Percentiles rank a stretch among this genome's conserved stretches.
Conservation (phyloP, 345 rosid genomes). For the rapeseed (Brassica napus) region DNA sequence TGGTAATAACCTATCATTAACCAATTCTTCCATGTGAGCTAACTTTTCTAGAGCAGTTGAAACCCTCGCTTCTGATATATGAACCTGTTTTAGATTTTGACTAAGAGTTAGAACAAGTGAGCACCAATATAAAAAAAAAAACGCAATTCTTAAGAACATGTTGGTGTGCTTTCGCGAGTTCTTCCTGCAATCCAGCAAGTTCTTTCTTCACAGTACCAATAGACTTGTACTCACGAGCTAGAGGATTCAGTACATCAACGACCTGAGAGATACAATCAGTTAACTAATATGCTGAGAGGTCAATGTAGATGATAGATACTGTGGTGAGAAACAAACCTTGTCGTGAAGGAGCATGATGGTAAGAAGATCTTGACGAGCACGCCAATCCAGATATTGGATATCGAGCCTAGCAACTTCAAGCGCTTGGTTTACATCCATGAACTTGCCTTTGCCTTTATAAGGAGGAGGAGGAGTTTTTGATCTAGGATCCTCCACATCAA, state of each 20-base stretch:
- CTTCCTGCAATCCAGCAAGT: slow-evolving; percentile 85
- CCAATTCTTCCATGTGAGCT: slow-evolving; percentile 92
- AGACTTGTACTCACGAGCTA: slow-evolving; percentile 94
- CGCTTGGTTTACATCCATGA: slow-evolving; percentile 89
- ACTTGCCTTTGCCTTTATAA: slow-evolving; percentile 86
- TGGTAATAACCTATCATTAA: slow-evolving; percentile 73
- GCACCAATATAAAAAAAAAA: neutral
- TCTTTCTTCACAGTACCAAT: slow-evolving; percentile 91
- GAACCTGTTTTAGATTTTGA: slow-evolving; percentile 62
- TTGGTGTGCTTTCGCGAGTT: slow-evolving; percentile 76
- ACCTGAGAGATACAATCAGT: slow-evolving; percentile 73
- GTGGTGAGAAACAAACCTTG: slow-evolving; percentile 53
- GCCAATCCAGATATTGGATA: slow-evolving; percentile 93
- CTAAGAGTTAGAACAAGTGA: neutral
- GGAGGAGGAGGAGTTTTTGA: slow-evolving; percentile 80
- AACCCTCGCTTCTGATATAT: slow-evolving; percentile 96
- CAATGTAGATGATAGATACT: neutral
- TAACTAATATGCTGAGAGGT: neutral
- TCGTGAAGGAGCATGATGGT: slow-evolving; percentile 93
- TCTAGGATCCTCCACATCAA: slow-evolving; percentile 96
- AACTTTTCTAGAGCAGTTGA: slow-evolving; percentile 85
- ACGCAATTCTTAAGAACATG: slow-evolving; percentile 53
- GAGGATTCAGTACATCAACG: slow-evolving; percentile 92
- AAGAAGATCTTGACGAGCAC: slow-evolving; percentile 95
- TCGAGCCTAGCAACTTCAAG: slow-evolving; percentile 91